phyloP scores from a whole-genome alignment of 2,329 filamentous ascomycete genomes.

The Orbilia ellipsospora region DNA sequence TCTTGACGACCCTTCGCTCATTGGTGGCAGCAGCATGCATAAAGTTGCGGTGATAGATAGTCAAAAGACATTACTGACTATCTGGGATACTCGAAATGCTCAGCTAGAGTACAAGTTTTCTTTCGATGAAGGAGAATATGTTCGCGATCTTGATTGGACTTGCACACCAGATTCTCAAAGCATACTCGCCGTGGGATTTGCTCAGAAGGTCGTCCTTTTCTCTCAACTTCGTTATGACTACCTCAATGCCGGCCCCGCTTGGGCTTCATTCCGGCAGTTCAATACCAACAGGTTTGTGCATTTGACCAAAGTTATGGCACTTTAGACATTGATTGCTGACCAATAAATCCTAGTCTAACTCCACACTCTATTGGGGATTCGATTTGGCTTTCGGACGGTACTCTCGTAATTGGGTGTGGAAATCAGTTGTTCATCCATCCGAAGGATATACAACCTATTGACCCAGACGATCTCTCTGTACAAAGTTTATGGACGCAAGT shows the following conservation, averaged over 20 bases:
- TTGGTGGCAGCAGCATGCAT: constrained; percentile 85
- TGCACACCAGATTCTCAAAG: constrained; percentile 89
- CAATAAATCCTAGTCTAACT: constrained; percentile 67
- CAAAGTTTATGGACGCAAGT: constrained; percentile 66
- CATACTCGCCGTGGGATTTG: constrained; percentile 90
- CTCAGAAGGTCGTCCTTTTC: constrained; percentile 82
- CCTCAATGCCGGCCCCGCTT: constrained; percentile 86
- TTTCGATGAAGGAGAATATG: constrained; percentile 73
- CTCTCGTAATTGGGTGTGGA: constrained; percentile 86
- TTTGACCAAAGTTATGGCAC: background rate
- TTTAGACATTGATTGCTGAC: constrained; percentile 4
- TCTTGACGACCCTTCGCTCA: constrained; percentile 76
- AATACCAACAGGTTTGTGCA: constrained; percentile 72
- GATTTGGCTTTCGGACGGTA: constrained; percentile 86
- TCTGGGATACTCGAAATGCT: constrained; percentile 87
- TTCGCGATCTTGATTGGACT: constrained; percentile 92
- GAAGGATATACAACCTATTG: constrained; percentile 72
- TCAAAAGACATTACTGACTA: constrained; percentile 78
- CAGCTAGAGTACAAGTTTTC: constrained; percentile 81
- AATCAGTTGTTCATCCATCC: constrained; percentile 91
- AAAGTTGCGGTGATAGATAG: constrained; percentile 86
- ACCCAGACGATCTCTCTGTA: constrained; percentile 45
- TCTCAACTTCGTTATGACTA: constrained; percentile 93
- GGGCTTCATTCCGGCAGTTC: constrained; percentile 86
- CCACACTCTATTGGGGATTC: constrained; percentile 93